Conservation (phyloP, 345 rosid genomes). For the Camelina hispida region DNA sequence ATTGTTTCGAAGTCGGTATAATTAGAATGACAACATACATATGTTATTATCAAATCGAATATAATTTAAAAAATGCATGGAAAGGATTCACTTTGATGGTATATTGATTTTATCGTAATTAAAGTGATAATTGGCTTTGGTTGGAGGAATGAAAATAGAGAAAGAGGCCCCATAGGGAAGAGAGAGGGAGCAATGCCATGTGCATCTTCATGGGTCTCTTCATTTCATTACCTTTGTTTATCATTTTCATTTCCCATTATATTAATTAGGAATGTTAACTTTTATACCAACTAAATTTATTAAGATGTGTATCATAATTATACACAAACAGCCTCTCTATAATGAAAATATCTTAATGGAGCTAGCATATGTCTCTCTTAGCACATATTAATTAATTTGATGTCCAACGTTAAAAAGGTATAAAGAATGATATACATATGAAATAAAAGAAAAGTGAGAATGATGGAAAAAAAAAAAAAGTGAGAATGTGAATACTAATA, state of each 20-base stretch:
- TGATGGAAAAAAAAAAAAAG: neutral
- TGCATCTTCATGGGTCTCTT: slow-evolving; percentile 66
- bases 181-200: slow-evolving; percentile 62
- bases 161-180: slow-evolving; percentile 38
- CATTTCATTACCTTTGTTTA: slow-evolving; percentile 47
- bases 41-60: slow-evolving; percentile 10
- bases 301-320: slow-evolving; percentile 1
- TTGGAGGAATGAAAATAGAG: slow-evolving; percentile 35
- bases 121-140: slow-evolving; percentile 41
- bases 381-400: neutral
- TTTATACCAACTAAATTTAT: slow-evolving; percentile 19
- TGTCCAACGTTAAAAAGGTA: neutral
- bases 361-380: slow-evolving; percentile 4
- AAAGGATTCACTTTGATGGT: slow-evolving; percentile 28
- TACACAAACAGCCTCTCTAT: neutral
- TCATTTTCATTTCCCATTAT: slow-evolving; percentile 5
- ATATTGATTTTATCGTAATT: slow-evolving; percentile 36
- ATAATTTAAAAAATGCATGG: neutral
- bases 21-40: neutral
- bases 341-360: neutral
- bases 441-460: neutral
- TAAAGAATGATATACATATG: neutral
- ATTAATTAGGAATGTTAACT: slow-evolving; percentile 10
- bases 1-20: slow-evolving; percentile 1
- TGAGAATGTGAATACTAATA: slow-evolving; percentile 7